Conservation (phyloP, 1,284 basidiomycete species). For the Cerioporus squamosus region DNA sequence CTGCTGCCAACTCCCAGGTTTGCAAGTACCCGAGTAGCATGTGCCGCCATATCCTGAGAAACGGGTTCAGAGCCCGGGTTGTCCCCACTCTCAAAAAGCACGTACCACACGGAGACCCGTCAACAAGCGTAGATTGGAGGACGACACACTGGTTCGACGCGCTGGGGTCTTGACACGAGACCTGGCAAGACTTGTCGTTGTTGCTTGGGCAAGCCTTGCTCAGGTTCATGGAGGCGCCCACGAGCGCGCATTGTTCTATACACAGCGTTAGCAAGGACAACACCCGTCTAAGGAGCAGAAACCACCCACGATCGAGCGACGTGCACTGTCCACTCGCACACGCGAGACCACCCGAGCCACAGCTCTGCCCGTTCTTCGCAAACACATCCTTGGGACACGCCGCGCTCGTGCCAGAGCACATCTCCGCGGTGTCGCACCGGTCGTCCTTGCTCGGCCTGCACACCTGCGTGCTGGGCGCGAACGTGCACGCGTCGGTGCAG, state of each 20-base stretch:
- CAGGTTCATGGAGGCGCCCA: constrained; percentile 74
- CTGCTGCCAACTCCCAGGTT: constrained; percentile 64
- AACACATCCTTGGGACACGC: constrained; percentile 76
- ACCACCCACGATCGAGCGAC: constrained; percentile 64
- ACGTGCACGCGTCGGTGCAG: constrained; percentile 75
- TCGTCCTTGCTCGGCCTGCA: constrained; percentile 76
- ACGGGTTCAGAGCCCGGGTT: neutral
- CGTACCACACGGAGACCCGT: constrained; percentile 86
- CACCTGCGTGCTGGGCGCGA: constrained; percentile 67
- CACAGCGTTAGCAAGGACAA: neutral
- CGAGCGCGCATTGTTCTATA: constrained; percentile 77
- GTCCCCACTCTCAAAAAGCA: constrained; percentile 18
- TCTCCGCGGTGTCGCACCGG: constrained; percentile 79
- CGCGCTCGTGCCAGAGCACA: constrained; percentile 77
- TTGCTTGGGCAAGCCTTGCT: constrained; percentile 67
- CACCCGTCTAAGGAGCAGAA: neutral
- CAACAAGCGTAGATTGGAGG: constrained; percentile 76
- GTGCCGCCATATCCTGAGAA: constrained; percentile 71
- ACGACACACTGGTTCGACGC: constrained; percentile 70
- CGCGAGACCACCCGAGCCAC: constrained; percentile 65
- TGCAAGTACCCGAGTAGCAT: constrained; percentile 70
- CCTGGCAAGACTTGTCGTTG: constrained; percentile 72
- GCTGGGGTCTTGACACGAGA: constrained; percentile 81
- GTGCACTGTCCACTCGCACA: constrained; percentile 89
- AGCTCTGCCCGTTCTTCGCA: constrained; percentile 69